Percentiles rank a stretch among this genome's conserved stretches.
These are phyloP conservation scores for Chrysoporthe puriensis DNA, from an alignment of 2,329 filamentous ascomycete genomes.

Conservation along the genomic window DNA sequence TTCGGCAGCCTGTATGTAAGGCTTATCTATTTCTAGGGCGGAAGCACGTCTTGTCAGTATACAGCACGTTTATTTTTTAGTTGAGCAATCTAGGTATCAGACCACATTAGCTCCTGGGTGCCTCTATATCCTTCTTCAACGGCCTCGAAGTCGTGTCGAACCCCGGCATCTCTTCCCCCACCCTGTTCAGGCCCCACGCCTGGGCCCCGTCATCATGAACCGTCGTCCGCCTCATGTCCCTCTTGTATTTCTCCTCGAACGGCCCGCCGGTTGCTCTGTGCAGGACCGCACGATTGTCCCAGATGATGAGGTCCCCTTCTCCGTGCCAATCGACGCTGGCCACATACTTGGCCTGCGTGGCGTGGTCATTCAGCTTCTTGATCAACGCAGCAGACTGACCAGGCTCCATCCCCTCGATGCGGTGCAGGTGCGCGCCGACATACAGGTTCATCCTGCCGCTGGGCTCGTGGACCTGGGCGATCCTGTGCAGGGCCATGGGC, in stretches of 20 bases:
- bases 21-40: too few species aligned
- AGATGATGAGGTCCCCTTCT: slow-evolving; percentile 56
- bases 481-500: slow-evolving; percentile 49
- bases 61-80: too few species aligned
- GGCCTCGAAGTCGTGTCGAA: slow-evolving; percentile 25
- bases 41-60: too few species aligned
- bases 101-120: not conserved
- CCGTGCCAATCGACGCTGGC: slow-evolving; percentile 52
- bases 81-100: too few species aligned
- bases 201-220: slow-evolving; percentile 50
- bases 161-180: slow-evolving; percentile 32
- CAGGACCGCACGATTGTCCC: slow-evolving; percentile 63
- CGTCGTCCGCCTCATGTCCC: slow-evolving; percentile 60
- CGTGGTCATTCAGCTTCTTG: slow-evolving; percentile 49
- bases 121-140: not conserved
- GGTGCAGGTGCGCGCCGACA: slow-evolving; percentile 56
- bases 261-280: slow-evolving; percentile 54
- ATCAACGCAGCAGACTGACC: slow-evolving; percentile 43
- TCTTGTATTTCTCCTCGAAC: slow-evolving; percentile 51
- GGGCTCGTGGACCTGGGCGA: slow-evolving; percentile 56
- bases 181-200: slow-evolving; percentile 44
- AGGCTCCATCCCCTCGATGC: slow-evolving; percentile 45
- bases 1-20: too few species aligned
- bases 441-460: slow-evolving; percentile 57
- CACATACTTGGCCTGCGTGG: slow-evolving; percentile 50